These are phyloP conservation scores for Kickxella alabastrina DNA, from an alignment of 192 early-diverging fungal genomes.

Conservation along the genomic window DNA sequence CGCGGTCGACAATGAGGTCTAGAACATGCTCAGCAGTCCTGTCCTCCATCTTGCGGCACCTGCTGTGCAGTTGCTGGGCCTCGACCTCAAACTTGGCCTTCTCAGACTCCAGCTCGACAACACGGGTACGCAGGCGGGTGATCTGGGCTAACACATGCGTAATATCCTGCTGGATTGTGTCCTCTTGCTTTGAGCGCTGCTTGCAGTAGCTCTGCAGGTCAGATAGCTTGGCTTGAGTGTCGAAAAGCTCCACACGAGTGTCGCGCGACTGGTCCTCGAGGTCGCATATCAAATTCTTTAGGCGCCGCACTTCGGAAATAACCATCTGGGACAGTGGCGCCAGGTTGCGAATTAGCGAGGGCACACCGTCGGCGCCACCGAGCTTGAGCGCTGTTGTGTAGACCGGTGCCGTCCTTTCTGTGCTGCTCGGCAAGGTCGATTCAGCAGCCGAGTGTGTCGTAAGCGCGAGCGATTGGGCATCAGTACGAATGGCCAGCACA, in stretches of 20 bases:
- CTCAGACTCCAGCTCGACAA: conserved; percentile 26
- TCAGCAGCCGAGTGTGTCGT: background rate
- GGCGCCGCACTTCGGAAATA: conserved; percentile 14
- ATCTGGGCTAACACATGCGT: conserved; percentile 45
- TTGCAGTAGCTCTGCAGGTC: conserved; percentile 26
- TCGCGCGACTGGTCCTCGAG: conserved; percentile 30
- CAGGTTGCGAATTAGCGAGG: conserved; percentile 16
- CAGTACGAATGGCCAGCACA: conserved; percentile 8
- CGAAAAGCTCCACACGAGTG: conserved; percentile 20
- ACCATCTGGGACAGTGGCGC: conserved; percentile 23
- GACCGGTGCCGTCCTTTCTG: conserved; percentile 1
- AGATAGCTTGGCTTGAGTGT: conserved; percentile 18
- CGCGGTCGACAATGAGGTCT: conserved; percentile 38
- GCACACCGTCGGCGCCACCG: conserved; percentile 18
- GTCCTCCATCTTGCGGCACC: conserved; percentile 30
- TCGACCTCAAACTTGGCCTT: conserved; percentile 24
- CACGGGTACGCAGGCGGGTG: conserved; percentile 28
- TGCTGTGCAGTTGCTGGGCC: conserved; percentile 10
- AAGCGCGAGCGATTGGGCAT: conserved; percentile 2
- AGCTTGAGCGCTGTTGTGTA: conserved; percentile 2
- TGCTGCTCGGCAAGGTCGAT: background rate
- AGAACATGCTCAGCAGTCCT: conserved; percentile 24
- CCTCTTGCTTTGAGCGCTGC: conserved; percentile 30
- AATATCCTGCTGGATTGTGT: conserved; percentile 44
- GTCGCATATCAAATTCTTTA: conserved; percentile 17